Base-by-base conservation (phyloP, 2,329 filamentous ascomycete genomes). In the Colletotrichum sp. region DNA sequence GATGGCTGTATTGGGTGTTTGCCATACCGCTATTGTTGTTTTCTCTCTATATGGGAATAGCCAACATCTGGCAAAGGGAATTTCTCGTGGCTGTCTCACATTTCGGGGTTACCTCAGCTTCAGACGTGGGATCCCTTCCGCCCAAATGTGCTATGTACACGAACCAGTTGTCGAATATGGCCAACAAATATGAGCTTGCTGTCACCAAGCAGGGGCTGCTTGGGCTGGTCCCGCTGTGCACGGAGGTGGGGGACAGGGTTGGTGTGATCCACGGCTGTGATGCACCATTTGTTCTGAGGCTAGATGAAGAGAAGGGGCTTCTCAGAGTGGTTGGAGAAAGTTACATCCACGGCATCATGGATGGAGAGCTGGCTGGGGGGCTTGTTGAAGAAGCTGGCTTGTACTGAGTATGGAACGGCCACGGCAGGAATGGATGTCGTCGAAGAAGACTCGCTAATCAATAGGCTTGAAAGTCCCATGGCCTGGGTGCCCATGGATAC, bases 281-380 rank as follows among this genome's bases (percentile, higher is more conserved):
- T 6, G 65, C 66, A 22, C 71, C 71, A 5, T 73, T 32, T 16
- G 34, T 73, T 13, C 6, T 73, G 13, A 12, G 71, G 9, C n/a
- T 19, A 6, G 55, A 32, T 16, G 71, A 57, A 29, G 1, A 63
- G 12, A 52, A 2, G 27, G 19, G 59, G 9, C 29, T 63, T 22
- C 32, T 30, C 11, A 63, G 59, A 15, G n/a, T 63, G 6, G 11
- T 63, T 9, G 59, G 59, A 8, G 52, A 61, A 12, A 32, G 32
- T 22, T 70, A 73, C 22, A 16, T 73, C 8, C 71, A 73, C 34
- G 65, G 71, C 9, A 34, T 73, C 5, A 73, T 73, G 71, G 13
- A 73, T 25, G 71, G 71, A 19, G 71, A 62, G 36, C 25, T 63
- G n/a, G 22, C 30, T 16, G 30, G 29, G 7, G 13, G 4, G 5